Percentiles rank a stretch among this genome's conserved stretches.
Conservation (phyloP, 495 filamentous ascomycete species). For the Parmelia sp. region DNA sequence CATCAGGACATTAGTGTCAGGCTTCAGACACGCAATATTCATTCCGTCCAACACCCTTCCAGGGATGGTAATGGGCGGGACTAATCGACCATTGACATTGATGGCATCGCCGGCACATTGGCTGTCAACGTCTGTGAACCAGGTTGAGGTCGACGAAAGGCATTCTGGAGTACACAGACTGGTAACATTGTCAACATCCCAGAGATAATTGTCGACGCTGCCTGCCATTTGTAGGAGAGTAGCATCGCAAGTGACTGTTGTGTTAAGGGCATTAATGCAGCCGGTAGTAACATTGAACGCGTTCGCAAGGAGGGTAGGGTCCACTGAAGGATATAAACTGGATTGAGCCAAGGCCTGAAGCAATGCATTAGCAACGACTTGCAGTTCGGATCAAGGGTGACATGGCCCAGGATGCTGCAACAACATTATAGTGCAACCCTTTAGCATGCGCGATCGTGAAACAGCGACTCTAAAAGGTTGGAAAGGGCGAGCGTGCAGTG, state of each 20-base stretch:
- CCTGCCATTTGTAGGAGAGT: slow-evolving; percentile 18
- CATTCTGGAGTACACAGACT: slow-evolving; percentile 18
- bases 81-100: slow-evolving; percentile 15
- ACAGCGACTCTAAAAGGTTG: too few relatives aligned
- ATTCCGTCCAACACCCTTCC: slow-evolving; percentile 18
- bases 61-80: too few relatives aligned
- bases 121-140: slow-evolving; percentile 12
- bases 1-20: too few relatives aligned
- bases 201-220: slow-evolving; percentile 17
- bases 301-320: slow-evolving; percentile 12
- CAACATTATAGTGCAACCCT: too few relatives aligned
- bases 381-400: too few relatives aligned
- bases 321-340: slow-evolving; percentile 19
- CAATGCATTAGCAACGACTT: too few relatives aligned
- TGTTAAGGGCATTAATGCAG: slow-evolving; percentile 20
- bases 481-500: too few relatives aligned
- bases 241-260: slow-evolving; percentile 17
- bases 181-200: slow-evolving; percentile 18
- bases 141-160: neutral
- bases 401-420: too few relatives aligned
- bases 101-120: slow-evolving; percentile 13
- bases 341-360: neutral
- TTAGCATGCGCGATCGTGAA: too few relatives aligned
- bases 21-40: slow-evolving; percentile 15
- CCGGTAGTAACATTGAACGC: slow-evolving; percentile 13